Base-by-base conservation (phyloP, 1,284 basidiomycete species). In the Xanthoconium separans region DNA sequence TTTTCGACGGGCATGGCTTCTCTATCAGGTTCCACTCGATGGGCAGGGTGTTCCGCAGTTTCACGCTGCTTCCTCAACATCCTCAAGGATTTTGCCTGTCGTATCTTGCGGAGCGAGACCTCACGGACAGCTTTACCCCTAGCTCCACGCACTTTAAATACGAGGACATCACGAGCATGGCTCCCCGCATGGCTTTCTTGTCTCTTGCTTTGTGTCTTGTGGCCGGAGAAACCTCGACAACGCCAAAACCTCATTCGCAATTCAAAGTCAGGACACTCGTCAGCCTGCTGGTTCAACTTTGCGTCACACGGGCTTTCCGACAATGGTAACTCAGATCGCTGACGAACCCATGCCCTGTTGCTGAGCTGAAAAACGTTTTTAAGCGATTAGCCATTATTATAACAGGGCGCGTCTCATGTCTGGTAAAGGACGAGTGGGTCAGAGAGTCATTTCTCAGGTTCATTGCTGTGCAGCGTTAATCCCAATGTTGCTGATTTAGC, bases 141-240 rank as follows among this genome's bases (percentile, higher is more conserved):
- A 54, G 30, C 30, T 52, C 61, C 64, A 56, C 40, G 55, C 58
- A 54, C 61, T 63, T 69, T 68, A 68, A 69, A 65, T 66, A 66
- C 55, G 39, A 47, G 24, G 56, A 54, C 52, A 34, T 68, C 70
- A 11, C 67, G 68, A 51, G 62, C 63, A 41, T 65, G 73, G 51
- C 63, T 71, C 41, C 61, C 54, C 16, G 62, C 66, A 20, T 77
- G 75, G 75, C 70, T 78, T 52, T 68, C 70, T n/a, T 63, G 70
- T 49, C 61, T 72, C 39, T 64, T 75, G 47, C 65, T 77, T 51
- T 69, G 65, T 56, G 71, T 66, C n/a, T 53, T 73, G 55, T 61
- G 64, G 37, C 68, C 70, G 34, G 70, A 69, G n/a, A 64, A 55
- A 44, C 51, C 64, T 36, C 59, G 58, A 53, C 58, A 62, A 49